A percentile compares a stretch with the other conserved stretches of the same genome.
These are phyloP conservation scores for Rhizoclosmatium sp. DNA, from an alignment of 192 early-diverging fungal species.

Conservation along the genomic window DNA sequence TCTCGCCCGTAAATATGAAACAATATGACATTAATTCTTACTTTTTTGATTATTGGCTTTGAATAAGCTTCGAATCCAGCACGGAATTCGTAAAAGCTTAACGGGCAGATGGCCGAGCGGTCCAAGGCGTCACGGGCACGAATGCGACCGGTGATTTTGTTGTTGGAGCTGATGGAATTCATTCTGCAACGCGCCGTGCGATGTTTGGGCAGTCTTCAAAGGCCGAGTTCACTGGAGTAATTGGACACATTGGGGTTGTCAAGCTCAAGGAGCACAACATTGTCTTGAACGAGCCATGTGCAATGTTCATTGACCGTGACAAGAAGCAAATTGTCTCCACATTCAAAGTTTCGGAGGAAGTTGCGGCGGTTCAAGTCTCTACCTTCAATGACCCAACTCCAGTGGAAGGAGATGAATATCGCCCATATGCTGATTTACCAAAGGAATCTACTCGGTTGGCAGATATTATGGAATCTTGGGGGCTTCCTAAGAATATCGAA, in stretches of 20 bases:
- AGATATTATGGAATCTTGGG: background rate
- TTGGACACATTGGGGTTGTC: background rate
- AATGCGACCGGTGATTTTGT: background rate
- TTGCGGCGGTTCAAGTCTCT: background rate
- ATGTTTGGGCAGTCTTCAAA: too few species aligned
- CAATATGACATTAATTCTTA: too few species aligned
- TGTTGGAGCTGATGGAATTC: background rate
- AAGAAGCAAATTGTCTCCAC: conserved; percentile 1
- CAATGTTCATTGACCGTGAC: conserved; percentile 24
- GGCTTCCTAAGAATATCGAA: background rate
- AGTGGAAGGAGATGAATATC: conserved; percentile 7
- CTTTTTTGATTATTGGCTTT: too few species aligned
- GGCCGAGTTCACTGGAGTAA: background rate
- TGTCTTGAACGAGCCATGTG: background rate
- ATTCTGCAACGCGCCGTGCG: too few species aligned
- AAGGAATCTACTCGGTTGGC: conserved; percentile 14
- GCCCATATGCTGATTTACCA: background rate
- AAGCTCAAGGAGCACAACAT: background rate
- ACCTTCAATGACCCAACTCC: conserved; percentile 11
- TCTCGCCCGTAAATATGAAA: too few species aligned
- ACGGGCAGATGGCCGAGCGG: too few species aligned
- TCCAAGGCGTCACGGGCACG: too few species aligned
- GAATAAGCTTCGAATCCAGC: too few species aligned
- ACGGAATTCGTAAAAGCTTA: too few species aligned
- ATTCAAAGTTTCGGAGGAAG: conserved; percentile 16